phyloP scores from a whole-genome alignment of 2,329 filamentous ascomycete genomes.

The Knoxdaviesia proteae region DNA sequence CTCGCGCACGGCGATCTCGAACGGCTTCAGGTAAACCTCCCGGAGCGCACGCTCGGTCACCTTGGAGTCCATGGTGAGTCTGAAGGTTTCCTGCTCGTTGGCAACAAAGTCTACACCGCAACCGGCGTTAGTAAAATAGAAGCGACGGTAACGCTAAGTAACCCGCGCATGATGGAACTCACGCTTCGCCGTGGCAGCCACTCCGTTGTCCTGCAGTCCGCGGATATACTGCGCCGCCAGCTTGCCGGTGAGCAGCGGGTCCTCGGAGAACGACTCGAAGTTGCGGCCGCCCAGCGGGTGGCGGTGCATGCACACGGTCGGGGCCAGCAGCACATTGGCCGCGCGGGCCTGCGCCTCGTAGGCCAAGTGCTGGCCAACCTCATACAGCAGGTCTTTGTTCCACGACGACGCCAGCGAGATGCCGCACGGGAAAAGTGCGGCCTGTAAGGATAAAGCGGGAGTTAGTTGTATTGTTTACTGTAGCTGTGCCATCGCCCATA shows the following conservation, averaged over 20 bases:
- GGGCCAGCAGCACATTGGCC: constrained; percentile 52
- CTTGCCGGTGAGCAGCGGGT: constrained; percentile 56
- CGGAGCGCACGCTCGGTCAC: constrained; percentile 44
- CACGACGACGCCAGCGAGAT: constrained; percentile 62
- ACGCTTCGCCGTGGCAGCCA: constrained; percentile 66
- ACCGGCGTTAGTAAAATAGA: neutral
- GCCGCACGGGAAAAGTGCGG: constrained; percentile 61
- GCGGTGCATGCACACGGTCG: constrained; percentile 64
- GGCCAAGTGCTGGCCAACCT: constrained; percentile 51
- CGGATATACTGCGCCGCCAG: constrained; percentile 52
- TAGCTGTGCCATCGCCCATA: neutral
- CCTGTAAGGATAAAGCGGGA: constrained; percentile 19
- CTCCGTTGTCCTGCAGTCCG: constrained; percentile 50
- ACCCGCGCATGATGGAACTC: constrained; percentile 5
- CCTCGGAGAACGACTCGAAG: constrained; percentile 74
- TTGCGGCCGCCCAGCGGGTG: constrained; percentile 68
- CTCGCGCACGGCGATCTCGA: constrained; percentile 51
- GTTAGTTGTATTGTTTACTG: neutral
- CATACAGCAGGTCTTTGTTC: constrained; percentile 48
- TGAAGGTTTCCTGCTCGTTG: constrained; percentile 54
- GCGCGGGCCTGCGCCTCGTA: constrained; percentile 53
- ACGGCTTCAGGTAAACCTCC: constrained; percentile 54
- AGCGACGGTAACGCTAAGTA: neutral
- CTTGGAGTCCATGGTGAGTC: constrained; percentile 41
- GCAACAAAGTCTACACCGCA: constrained; percentile 34